Evolutionary conservation across 345 rosid species (phyloP).

Genomic region (Kernera saxatilis): DNA sequence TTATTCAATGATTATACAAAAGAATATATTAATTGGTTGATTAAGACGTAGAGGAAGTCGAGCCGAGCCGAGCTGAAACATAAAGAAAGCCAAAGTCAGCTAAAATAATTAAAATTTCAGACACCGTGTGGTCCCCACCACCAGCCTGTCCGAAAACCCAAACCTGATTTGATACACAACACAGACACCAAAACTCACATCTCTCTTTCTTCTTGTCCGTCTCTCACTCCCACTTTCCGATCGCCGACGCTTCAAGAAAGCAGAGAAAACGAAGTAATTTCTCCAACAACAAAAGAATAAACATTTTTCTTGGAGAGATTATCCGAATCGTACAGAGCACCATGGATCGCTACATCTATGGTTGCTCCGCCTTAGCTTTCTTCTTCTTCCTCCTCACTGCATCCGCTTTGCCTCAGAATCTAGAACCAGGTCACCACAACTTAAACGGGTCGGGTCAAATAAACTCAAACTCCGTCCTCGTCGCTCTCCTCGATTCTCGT

Average conservation of each 20-base stretch:
- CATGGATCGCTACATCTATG: constrained; percentile 35
- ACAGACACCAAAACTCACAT: neutral
- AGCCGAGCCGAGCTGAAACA: constrained; percentile 11
- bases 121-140: constrained; percentile 35
- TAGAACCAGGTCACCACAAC: constrained; percentile 10
- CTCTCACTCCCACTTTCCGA: constrained; percentile 24
- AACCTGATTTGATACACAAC: constrained; percentile 21
- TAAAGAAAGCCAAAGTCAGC: constrained; percentile 18
- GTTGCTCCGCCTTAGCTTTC: constrained; percentile 22
- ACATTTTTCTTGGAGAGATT: neutral
- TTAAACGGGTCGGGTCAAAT: constrained; percentile 41
- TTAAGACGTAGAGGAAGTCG: constrained; percentile 1
- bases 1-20: constrained; percentile 1
- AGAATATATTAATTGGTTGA: neutral
- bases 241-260: constrained; percentile 17
- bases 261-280: neutral
- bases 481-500: constrained; percentile 78
- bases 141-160: constrained; percentile 36
- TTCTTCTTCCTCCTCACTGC: neutral
- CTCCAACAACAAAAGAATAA: neutral
- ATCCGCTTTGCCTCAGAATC: constrained; percentile 25
- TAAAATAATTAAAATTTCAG: neutral
- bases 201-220: neutral
- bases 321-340: constrained; percentile 19
- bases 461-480: constrained; percentile 73